A percentile compares a stretch with the other conserved stretches of the same genome.
Evolutionary conservation across 2,329 filamentous ascomycete genomes (phyloP).

Genomic region (Blastomyces emzantsi): DNA sequence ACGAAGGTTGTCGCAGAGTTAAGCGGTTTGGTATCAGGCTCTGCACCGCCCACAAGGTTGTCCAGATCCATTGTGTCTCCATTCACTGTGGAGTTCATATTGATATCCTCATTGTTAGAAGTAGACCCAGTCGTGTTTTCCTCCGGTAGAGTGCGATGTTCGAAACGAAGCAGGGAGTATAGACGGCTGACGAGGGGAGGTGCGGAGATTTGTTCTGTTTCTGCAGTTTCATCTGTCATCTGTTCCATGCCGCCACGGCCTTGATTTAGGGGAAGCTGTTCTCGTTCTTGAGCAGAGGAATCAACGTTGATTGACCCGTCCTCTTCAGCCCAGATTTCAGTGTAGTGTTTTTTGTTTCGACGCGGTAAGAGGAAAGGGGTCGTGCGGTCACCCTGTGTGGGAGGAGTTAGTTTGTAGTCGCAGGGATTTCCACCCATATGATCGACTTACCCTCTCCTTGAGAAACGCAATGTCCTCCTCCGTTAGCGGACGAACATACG

Average conservation of each 20-base stretch:
- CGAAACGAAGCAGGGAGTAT: conserved; percentile 70
- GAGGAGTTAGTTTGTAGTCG: conserved; percentile 13
- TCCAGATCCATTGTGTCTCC: conserved; percentile 43
- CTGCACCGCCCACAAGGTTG: conserved; percentile 40
- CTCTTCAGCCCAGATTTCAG: conserved; percentile 88
- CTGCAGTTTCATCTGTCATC: conserved; percentile 75
- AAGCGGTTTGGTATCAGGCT: conserved; percentile 32
- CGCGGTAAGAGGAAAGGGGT: conserved; percentile 79
- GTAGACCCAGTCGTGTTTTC: conserved; percentile 52
- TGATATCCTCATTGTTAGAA: conserved; percentile 43
- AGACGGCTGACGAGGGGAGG: conserved; percentile 78
- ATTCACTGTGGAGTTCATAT: conserved; percentile 29
- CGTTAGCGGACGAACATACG: conserved; percentile 77
- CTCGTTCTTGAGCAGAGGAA: conserved; percentile 50
- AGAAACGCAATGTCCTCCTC: conserved; percentile 94
- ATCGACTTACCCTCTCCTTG: conserved; percentile 56
- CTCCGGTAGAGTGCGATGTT: conserved; percentile 43
- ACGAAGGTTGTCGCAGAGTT: conserved; percentile 71
- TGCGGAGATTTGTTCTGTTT: conserved; percentile 81
- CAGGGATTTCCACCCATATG: conserved; percentile 4
- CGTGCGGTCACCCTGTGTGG: conserved; percentile 60
- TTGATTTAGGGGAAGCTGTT: conserved; percentile 68
- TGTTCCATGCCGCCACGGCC: conserved; percentile 77
- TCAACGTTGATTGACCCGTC: conserved; percentile 73
- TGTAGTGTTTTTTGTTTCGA: conserved; percentile 76